phyloP scores from a whole-genome alignment of 176 grass and related monocot species.

The Ananas comosus region DNA sequence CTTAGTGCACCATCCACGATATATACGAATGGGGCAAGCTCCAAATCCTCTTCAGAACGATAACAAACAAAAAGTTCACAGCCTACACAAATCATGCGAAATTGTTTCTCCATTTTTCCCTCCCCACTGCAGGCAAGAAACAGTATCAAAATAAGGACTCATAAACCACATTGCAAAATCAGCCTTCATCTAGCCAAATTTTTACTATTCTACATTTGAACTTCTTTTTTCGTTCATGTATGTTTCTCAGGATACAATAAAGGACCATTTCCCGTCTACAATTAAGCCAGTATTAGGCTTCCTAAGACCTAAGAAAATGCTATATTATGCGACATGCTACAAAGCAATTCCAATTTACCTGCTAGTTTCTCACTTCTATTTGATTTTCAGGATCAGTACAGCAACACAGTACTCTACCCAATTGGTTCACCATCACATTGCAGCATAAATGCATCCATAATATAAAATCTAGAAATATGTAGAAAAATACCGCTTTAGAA shows the following conservation, averaged over 20 bases:
- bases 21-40: conserved; percentile 76
- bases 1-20: conserved; percentile 88
- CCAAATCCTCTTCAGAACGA: conserved; percentile 83
- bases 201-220: neutral
- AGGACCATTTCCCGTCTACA: neutral
- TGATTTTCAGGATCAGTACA: too few relatives aligned
- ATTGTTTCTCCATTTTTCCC: conserved; percentile 89
- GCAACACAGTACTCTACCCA: too few relatives aligned
- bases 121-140: conserved; percentile 59
- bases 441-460: too few relatives aligned
- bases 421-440: too few relatives aligned
- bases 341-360: too few relatives aligned
- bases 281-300: neutral
- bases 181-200: neutral
- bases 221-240: neutral
- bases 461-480: too few relatives aligned
- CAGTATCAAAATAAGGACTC: neutral
- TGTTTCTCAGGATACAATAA: neutral
- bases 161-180: too few relatives aligned
- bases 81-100: conserved; percentile 79
- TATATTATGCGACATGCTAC: neutral
- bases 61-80: conserved; percentile 96
- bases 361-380: too few relatives aligned
- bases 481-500: conserved; percentile 75
- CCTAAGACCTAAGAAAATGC: neutral